These are phyloP conservation scores for Monilinia laxa DNA, from an alignment of 2,329 filamentous ascomycete species.

Conservation along the genomic window DNA sequence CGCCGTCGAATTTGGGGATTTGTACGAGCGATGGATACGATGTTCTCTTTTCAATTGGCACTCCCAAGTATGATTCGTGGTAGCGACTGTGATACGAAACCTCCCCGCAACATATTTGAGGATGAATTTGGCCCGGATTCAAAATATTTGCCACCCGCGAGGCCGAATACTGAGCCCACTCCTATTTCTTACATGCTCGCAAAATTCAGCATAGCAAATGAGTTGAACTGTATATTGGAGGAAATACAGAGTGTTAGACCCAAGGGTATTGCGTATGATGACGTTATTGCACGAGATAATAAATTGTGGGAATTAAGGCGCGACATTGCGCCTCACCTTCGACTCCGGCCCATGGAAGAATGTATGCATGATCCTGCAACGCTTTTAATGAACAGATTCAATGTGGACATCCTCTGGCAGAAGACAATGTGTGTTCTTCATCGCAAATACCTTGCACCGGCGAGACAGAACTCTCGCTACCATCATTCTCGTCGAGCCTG, in stretches of 20 bases:
- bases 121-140: constrained; percentile 73
- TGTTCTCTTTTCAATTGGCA: constrained; percentile 73
- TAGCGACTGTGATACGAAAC: constrained; percentile 70
- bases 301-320: constrained; percentile 61
- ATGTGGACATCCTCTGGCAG: constrained; percentile 80
- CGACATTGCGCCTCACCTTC: constrained; percentile 76
- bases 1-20: constrained; percentile 66
- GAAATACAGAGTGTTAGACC: constrained; percentile 54
- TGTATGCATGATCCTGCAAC: constrained; percentile 76
- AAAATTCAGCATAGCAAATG: constrained; percentile 61
- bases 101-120: constrained; percentile 77
- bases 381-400: constrained; percentile 81
- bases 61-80: constrained; percentile 66
- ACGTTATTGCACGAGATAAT: constrained; percentile 62
- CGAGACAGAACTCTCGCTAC: constrained; percentile 76
- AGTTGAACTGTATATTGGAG: constrained; percentile 72
- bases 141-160: constrained; percentile 64
- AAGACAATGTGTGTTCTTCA: constrained; percentile 89
- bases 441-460: constrained; percentile 78
- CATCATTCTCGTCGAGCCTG: constrained; percentile 79
- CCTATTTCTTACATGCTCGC: constrained; percentile 77
- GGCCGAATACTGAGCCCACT: constrained; percentile 68
- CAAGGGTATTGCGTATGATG: constrained; percentile 59
- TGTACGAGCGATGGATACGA: constrained; percentile 69
- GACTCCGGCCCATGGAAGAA: constrained; percentile 71